phyloP scores from a whole-genome alignment of 2,329 filamentous ascomycete genomes.

The Claviceps sp. region DNA sequence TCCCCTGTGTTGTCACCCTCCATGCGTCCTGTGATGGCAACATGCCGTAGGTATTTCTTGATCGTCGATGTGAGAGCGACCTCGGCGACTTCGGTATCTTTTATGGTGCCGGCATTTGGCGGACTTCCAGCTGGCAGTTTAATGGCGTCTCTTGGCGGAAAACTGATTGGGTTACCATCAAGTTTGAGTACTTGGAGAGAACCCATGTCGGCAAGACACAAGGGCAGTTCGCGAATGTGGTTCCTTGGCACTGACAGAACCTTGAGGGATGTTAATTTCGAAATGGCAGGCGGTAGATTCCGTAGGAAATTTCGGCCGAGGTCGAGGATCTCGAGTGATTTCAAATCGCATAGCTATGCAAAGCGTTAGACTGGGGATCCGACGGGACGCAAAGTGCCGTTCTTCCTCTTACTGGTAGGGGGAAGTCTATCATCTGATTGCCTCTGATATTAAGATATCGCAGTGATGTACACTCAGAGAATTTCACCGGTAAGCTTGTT shows the following conservation, averaged over 20 bases:
- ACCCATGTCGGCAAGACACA: slow-evolving; percentile 78
- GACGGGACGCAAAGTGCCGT: slow-evolving; percentile 2
- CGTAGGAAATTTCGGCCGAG: slow-evolving; percentile 78
- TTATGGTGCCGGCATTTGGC: slow-evolving; percentile 37
- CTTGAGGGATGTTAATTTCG: slow-evolving; percentile 70
- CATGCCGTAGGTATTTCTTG: slow-evolving; percentile 45
- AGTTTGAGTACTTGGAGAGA: slow-evolving; percentile 83
- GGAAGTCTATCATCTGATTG: slow-evolving; percentile 56
- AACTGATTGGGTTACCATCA: slow-evolving; percentile 73
- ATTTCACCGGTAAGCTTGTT: slow-evolving; percentile 53
- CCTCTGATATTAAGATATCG: slow-evolving; percentile 71
- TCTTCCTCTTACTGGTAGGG: slow-evolving; percentile 32
- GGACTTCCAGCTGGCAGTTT: slow-evolving; percentile 43
- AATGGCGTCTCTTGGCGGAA: slow-evolving; percentile 59
- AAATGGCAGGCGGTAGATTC: slow-evolving; percentile 64
- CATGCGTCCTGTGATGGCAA: slow-evolving; percentile 35
- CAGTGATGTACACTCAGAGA: slow-evolving; percentile 63
- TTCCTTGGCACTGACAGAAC: slow-evolving; percentile 83
- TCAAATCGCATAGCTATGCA: slow-evolving; percentile 66
- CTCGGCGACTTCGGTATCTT: slow-evolving; percentile 51
- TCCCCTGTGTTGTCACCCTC: slow-evolving; percentile 45
- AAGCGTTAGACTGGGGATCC: slow-evolving; percentile 12
- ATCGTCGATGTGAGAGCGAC: slow-evolving; percentile 46
- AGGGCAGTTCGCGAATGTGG: slow-evolving; percentile 68
- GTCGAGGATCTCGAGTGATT: slow-evolving; percentile 82